These are phyloP conservation scores for Hypoxylon rubiginosum DNA, from an alignment of 2,329 filamentous ascomycete species.

Conservation along the genomic window DNA sequence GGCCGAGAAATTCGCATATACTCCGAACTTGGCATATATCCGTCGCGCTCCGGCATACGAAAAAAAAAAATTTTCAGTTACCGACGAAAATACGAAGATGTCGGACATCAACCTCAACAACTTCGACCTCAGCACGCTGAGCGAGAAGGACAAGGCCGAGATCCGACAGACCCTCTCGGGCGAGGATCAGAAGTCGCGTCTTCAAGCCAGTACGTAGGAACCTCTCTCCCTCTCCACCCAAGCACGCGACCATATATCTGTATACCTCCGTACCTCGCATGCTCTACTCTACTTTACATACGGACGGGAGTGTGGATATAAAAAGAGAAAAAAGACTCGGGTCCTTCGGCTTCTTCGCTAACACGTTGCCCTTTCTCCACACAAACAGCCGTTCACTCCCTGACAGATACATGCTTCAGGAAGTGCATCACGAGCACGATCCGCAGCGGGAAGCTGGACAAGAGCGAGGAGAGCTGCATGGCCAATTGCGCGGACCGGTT, in stretches of 20 bases:
- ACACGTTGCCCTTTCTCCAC: slow-evolving; percentile 7
- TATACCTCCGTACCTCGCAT: not conserved
- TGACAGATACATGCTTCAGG: slow-evolving; percentile 88
- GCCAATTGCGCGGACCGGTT: slow-evolving; percentile 95
- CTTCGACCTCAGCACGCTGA: slow-evolving; percentile 80
- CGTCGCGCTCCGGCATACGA: not conserved
- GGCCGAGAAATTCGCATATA: not conserved
- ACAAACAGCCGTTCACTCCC: slow-evolving; percentile 63
- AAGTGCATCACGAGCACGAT: slow-evolving; percentile 88
- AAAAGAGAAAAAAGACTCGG: not conserved
- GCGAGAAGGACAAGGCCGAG: slow-evolving; percentile 85
- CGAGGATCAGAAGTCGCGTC: slow-evolving; percentile 85
- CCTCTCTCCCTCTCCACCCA: slow-evolving; percentile 40
- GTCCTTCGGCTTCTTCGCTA: slow-evolving; percentile 15
- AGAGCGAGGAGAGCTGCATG: slow-evolving; percentile 84
- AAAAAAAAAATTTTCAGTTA: not conserved
- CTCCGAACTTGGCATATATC: not conserved
- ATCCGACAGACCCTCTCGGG: slow-evolving; percentile 87
- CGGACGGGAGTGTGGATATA: not conserved
- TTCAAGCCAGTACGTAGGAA: slow-evolving; percentile 68
- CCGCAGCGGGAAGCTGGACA: slow-evolving; percentile 78
- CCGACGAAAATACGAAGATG: slow-evolving; percentile 39
- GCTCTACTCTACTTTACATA: not conserved
- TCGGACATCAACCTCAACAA: slow-evolving; percentile 59
- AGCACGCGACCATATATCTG: not conserved